Evolutionary conservation across 352 stramenopile genomes (phyloP).

Genomic region (Halophytophthora batemanensis): DNA sequence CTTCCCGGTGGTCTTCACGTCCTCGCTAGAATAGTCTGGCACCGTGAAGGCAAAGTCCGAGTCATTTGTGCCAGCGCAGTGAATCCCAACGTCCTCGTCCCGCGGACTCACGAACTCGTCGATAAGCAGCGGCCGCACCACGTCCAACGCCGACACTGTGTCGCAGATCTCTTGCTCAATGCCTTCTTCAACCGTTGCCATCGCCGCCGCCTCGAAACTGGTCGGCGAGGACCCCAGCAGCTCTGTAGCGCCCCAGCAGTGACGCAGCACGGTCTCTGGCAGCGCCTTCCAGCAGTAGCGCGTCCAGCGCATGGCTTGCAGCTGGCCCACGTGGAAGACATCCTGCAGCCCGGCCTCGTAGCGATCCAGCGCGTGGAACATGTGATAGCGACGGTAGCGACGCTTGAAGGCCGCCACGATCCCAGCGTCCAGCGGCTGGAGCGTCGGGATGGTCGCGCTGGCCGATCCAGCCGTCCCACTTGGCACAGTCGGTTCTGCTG

Average conservation of each 20-base stretch:
- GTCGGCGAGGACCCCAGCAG: slow-evolving; percentile 23
- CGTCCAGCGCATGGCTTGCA: slow-evolving; percentile 55
- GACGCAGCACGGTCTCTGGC: slow-evolving; percentile 29
- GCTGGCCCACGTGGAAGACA: slow-evolving; percentile 43
- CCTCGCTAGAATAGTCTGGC: slow-evolving; percentile 16
- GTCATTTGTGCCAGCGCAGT: slow-evolving; percentile 43
- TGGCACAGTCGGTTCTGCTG: too few relatives aligned
- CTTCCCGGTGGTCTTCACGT: slow-evolving; percentile 18
- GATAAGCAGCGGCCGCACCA: slow-evolving; percentile 39
- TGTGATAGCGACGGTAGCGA: slow-evolving; percentile 48
- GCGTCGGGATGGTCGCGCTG: slow-evolving; percentile 17
- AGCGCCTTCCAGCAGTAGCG: slow-evolving; percentile 46
- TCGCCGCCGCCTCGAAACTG: slow-evolving; percentile 20
- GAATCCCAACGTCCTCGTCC: slow-evolving; percentile 40
- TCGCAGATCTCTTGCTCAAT: slow-evolving; percentile 52
- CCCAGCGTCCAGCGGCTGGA: slow-evolving; percentile 40
- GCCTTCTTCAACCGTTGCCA: slow-evolving; percentile 37
- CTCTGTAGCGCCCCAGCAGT: slow-evolving; percentile 37
- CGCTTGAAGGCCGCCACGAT: slow-evolving; percentile 51
- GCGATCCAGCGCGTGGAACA: slow-evolving; percentile 50
- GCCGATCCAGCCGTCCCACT: slow-evolving; percentile 12
- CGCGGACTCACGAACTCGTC: slow-evolving; percentile 48
- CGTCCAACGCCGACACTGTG: slow-evolving; percentile 33
- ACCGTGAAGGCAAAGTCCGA: slow-evolving; percentile 42
- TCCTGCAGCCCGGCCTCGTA: slow-evolving; percentile 43